phyloP scores from a whole-genome alignment of 2,329 filamentous ascomycete genomes.

The Ophiostoma populinum region DNA sequence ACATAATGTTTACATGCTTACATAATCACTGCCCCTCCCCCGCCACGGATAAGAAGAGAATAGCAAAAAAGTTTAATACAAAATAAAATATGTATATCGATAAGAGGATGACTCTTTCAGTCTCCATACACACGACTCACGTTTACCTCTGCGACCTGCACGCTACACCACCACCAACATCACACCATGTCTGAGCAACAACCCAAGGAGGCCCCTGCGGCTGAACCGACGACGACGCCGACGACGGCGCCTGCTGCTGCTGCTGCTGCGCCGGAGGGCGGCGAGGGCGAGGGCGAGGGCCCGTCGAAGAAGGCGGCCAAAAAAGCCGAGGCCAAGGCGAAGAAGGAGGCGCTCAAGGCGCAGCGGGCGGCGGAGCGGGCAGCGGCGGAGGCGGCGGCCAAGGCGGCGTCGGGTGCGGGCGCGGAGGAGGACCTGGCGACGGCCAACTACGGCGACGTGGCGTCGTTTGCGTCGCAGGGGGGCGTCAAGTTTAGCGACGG shows the following conservation, averaged over 20 bases:
- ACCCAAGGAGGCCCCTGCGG: slow-evolving; percentile 4
- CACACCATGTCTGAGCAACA: slow-evolving; percentile 6
- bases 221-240: slow-evolving; percentile 1
- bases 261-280: not conserved
- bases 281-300: slow-evolving; percentile 22
- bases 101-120: too few species aligned
- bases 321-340: slow-evolving; percentile 72
- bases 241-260: slow-evolving; percentile 1
- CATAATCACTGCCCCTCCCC: too few species aligned
- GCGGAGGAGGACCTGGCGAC: slow-evolving; percentile 48
- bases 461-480: slow-evolving; percentile 21
- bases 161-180: not conserved
- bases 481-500: slow-evolving; percentile 33
- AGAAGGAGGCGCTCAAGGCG: slow-evolving; percentile 74
- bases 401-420: slow-evolving; percentile 41
- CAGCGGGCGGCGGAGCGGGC: slow-evolving; percentile 56
- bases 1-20: too few species aligned
- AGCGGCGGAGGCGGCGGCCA: slow-evolving; percentile 31
- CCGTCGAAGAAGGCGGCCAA: slow-evolving; percentile 64
- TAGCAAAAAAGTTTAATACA: too few species aligned
- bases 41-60: too few species aligned
- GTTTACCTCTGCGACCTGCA: too few species aligned
- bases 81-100: too few species aligned
- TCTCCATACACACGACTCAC: too few species aligned
- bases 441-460: slow-evolving; percentile 54